Percentiles rank a stretch among this genome's conserved stretches.
phyloP scores from a whole-genome alignment of 441 rosid genomes.

The Biscutella laevigata region DNA sequence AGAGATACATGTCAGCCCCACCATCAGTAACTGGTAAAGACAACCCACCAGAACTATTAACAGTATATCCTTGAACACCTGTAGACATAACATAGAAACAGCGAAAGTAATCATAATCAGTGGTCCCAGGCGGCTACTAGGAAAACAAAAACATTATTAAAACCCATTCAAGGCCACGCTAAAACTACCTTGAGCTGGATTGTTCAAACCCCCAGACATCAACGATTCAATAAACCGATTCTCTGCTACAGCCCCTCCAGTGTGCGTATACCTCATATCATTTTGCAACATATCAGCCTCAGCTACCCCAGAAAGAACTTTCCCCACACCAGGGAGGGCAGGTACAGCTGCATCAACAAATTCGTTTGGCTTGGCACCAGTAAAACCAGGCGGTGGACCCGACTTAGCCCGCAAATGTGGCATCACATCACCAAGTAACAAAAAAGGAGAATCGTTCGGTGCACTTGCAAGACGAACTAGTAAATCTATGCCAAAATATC shows the following conservation, averaged over 20 bases:
- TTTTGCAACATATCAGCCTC: conserved; percentile 46
- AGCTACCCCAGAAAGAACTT: conserved; percentile 35
- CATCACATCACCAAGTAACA: conserved; percentile 88
- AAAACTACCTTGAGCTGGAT: conserved; percentile 57
- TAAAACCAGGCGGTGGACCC: conserved; percentile 94
- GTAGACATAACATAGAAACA: conserved; percentile 21
- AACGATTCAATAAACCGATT: conserved; percentile 86
- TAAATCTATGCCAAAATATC: conserved; percentile 93
- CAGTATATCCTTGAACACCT: conserved; percentile 65
- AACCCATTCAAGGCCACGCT: neutral
- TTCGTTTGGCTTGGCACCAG: conserved; percentile 58
- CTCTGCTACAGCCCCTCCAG: conserved; percentile 68
- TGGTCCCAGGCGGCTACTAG: neutral
- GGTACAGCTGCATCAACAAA: conserved; percentile 41
- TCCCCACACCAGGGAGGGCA: conserved; percentile 43
- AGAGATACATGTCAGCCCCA: conserved; percentile 54
- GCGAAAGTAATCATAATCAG: neutral
- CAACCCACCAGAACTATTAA: conserved; percentile 39
- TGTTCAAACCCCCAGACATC: conserved; percentile 57
- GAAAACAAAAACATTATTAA: neutral
- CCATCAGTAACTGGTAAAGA: conserved; percentile 46
- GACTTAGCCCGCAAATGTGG: conserved; percentile 96
- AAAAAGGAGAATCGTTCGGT: conserved; percentile 64
- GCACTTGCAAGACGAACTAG: conserved; percentile 64
- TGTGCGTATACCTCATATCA: conserved; percentile 49